Evolutionary conservation across 176 grass and related monocot genomes (phyloP).

Genomic region (Ampelocalamus luodianensis): DNA sequence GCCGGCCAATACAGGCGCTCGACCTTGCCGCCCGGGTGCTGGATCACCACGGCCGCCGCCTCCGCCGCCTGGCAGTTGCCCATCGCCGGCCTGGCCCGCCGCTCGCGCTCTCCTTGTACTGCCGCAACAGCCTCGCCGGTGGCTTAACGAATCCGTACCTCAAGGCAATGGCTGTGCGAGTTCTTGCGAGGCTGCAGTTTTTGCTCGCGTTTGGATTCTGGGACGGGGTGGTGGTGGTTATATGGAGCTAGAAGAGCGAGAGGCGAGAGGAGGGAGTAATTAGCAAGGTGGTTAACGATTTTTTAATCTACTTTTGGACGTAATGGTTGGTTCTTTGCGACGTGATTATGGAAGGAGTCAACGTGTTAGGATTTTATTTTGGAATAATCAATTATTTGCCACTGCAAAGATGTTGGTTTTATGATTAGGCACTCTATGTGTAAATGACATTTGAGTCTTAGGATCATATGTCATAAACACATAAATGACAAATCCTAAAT

Average conservation of each 20-base stretch:
- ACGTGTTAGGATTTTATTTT: not conserved
- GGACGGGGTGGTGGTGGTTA: not conserved
- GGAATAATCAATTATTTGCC: too few species aligned
- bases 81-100: conserved; percentile 33
- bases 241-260: conserved; percentile 21
- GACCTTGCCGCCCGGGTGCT: conserved; percentile 71
- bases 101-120: not conserved
- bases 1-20: conserved; percentile 63
- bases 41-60: conserved; percentile 66
- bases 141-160: not conserved
- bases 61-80: conserved; percentile 91
- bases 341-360: conserved; percentile 36
- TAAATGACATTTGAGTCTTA: too few species aligned
- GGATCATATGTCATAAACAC: too few species aligned
- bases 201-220: not conserved
- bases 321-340: conserved; percentile 13
- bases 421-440: too few species aligned
- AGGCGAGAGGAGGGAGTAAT: not conserved
- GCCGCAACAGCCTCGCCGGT: not conserved
- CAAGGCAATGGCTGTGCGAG: not conserved
- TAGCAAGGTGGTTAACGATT: not conserved
- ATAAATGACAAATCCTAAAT: too few species aligned
- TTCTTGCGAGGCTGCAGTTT: not conserved
- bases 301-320: not conserved
- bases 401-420: too few species aligned